A percentile compares a stretch with the other conserved stretches of the same genome.
These are phyloP conservation scores for Cercospora sesami DNA, from an alignment of 2,329 filamentous ascomycete species.

Conservation along the genomic window DNA sequence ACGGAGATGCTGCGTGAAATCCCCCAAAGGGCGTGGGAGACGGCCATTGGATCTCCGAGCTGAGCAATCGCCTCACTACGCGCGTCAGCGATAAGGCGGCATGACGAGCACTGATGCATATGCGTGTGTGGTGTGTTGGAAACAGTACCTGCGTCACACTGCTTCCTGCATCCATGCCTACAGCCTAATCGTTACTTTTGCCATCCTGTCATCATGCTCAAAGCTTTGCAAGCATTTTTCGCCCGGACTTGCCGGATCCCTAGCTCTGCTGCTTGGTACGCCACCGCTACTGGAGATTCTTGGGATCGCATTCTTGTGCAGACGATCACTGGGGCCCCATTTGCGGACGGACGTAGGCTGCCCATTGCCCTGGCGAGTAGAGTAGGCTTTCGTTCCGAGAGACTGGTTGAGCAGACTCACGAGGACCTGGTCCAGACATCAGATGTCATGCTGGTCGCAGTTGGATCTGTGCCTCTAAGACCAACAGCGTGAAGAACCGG, in stretches of 20 bases:
- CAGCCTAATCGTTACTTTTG: neutral
- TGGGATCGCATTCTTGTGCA: neutral
- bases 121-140: slow-evolving; percentile 9
- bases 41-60: neutral
- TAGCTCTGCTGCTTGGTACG: neutral
- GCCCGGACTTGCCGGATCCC: slow-evolving; percentile 8
- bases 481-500: neutral
- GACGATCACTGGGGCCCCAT: neutral
- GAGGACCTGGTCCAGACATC: neutral
- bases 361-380: neutral
- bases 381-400: neutral
- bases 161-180: neutral
- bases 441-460: neutral
- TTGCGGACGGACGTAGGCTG: neutral
- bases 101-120: neutral
- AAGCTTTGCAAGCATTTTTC: slow-evolving; percentile 9
- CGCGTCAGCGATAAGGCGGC: slow-evolving; percentile 5
- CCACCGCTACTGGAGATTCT: neutral
- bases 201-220: slow-evolving; percentile 7
- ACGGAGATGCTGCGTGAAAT: neutral
- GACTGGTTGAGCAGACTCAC: neutral
- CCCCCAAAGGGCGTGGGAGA: neutral
- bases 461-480: neutral
- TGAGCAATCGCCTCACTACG: slow-evolving; percentile 4
- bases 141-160: neutral